phyloP scores from a whole-genome alignment of 2,329 filamentous ascomycete genomes.

The Monilinia aucupariae region DNA sequence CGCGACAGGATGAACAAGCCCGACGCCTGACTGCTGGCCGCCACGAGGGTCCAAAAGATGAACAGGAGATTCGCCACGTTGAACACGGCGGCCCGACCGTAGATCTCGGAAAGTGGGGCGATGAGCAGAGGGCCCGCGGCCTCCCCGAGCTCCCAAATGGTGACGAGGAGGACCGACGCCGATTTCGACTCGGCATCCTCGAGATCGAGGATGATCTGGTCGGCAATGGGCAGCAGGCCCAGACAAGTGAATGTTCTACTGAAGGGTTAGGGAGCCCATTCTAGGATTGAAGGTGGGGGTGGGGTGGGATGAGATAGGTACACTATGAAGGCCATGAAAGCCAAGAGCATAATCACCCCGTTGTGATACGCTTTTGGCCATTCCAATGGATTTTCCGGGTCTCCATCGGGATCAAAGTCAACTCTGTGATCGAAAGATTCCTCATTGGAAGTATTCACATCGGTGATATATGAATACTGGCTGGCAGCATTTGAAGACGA shows the following conservation, averaged over 20 bases:
- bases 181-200: slow-evolving; percentile 27
- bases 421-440: slow-evolving; percentile 30
- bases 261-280: neutral
- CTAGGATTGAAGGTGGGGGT: neutral
- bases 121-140: slow-evolving; percentile 42
- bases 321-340: slow-evolving; percentile 53
- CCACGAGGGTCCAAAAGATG: slow-evolving; percentile 46
- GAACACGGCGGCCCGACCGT: slow-evolving; percentile 39
- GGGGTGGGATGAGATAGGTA: slow-evolving; percentile 32
- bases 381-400: slow-evolving; percentile 48
- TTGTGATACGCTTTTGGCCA: slow-evolving; percentile 51
- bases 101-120: slow-evolving; percentile 42
- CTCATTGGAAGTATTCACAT: slow-evolving; percentile 4
- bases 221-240: slow-evolving; percentile 49
- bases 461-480: slow-evolving; percentile 1
- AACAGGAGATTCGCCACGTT: slow-evolving; percentile 45
- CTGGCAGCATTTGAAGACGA: neutral
- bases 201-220: slow-evolving; percentile 46
- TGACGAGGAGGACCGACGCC: slow-evolving; percentile 38
- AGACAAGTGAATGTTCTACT: slow-evolving; percentile 54
- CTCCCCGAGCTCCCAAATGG: slow-evolving; percentile 46
- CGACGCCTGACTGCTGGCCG: slow-evolving; percentile 39
- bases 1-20: slow-evolving; percentile 40
- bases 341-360: slow-evolving; percentile 47
- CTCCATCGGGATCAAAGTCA: slow-evolving; percentile 43